Base-by-base conservation (phyloP, 257 asterid species). In the Solanum chmielewskii region DNA sequence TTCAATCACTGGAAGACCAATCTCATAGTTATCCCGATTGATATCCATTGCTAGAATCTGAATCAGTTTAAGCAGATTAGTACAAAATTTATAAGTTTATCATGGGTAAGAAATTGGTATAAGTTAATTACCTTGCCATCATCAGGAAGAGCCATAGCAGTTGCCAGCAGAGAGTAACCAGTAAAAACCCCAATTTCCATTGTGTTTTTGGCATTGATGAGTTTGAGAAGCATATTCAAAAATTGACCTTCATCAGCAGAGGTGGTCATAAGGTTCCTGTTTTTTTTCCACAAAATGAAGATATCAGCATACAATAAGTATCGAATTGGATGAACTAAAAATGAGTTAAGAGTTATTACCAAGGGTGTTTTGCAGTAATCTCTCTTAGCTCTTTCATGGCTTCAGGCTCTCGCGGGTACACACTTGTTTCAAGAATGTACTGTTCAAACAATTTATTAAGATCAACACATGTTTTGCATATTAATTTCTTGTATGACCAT, bases 161-260 rank as follows among this genome's bases (percentile, higher is more conserved):
- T 90, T 2, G 95, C 70, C 6, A 93, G 91, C 20, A 93, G 94
- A 10, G 96, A 93, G 69, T 92, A 93, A 23, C 96, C 95, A 12
- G 96, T 93, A n/a, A 90, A 93, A 15, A 93, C 95, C 23, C 96
- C 96, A 56, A 93, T 86, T 84, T 93, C 94, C 7, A 92, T 88
- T 0, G 95, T 90, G 76, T 93, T 93, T 64, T 93, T 93, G 0
- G 95, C 95, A 59, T 92, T 91, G 90, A 93, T 93, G 39, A 91
- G 77, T 77, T 93, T 93, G 91, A 93, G 75, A 0, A 93, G 91
- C 95, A 93, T 91, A 7, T 92, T 87, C 7, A 93, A 68, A 25
- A 93, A 92, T 37, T 86, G 93, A 2, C 95, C 96, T 77, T 93
- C 96, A 56, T 93, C 96, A 0, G 93, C 95, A 11, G 95, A 90